phyloP scores from a whole-genome alignment of 1,139 yeast genomes.

The Saccharomyces hybrid region DNA sequence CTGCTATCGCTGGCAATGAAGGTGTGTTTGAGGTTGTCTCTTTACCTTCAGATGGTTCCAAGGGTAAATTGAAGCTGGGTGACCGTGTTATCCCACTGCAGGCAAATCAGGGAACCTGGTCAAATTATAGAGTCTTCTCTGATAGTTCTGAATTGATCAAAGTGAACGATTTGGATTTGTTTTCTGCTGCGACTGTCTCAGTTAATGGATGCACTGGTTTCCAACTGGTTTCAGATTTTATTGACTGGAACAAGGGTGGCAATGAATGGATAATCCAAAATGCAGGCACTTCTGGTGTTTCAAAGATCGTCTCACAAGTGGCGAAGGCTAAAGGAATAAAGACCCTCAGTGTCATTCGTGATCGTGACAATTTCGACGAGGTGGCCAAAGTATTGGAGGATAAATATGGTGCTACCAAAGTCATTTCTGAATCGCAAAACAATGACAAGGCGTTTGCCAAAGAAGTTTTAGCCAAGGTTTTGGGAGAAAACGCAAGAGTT shows the following conservation, averaged over 20 bases:
- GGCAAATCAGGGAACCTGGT: slow-evolving; percentile 91
- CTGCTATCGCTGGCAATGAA: slow-evolving; percentile 87
- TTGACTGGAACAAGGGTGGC: slow-evolving; percentile 48
- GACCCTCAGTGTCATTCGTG: slow-evolving; percentile 81
- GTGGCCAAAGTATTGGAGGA: slow-evolving; percentile 39
- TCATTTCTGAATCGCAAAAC: slow-evolving; percentile 81
- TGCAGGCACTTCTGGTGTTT: slow-evolving; percentile 95
- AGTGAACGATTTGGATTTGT: slow-evolving; percentile 35
- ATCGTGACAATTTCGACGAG: slow-evolving; percentile 65
- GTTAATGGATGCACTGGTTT: slow-evolving; percentile 93
- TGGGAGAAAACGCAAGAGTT: slow-evolving; percentile 42
- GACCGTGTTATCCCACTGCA: slow-evolving; percentile 90
- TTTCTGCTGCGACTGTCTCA: slow-evolving; percentile 77
- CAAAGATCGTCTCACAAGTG: slow-evolving; percentile 86
- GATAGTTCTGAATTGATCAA: slow-evolving; percentile 44
- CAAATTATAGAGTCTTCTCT: slow-evolving; percentile 64
- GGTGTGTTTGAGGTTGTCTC: slow-evolving; percentile 81
- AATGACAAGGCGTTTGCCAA: slow-evolving; percentile 56
- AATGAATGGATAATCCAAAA: slow-evolving; percentile 90
- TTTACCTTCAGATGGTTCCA: slow-evolving; percentile 47
- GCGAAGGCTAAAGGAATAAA: slow-evolving; percentile 71
- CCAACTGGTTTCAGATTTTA: slow-evolving; percentile 72
- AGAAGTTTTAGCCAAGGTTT: slow-evolving; percentile 55
- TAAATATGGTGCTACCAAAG: slow-evolving; percentile 82
- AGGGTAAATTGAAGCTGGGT: slow-evolving; percentile 49